Base-by-base conservation (phyloP, 1,139 yeast species). In the Ogataea hybrid region DNA sequence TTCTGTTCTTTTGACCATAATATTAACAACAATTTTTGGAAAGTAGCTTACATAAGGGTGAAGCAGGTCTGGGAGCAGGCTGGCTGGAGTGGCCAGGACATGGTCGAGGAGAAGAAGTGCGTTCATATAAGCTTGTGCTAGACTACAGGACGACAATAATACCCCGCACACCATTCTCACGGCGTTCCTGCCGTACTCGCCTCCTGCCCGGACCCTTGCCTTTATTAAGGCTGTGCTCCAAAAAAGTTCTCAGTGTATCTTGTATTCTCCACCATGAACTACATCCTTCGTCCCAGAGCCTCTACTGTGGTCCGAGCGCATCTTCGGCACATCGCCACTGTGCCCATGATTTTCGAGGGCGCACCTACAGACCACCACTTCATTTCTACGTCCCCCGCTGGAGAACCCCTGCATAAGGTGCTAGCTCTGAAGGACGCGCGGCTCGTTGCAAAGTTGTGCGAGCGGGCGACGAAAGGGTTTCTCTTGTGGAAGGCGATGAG, bases 1-100 rank as follows among this genome's bases (percentile, higher is more conserved):
- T 10, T 62, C 48, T 22, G 48, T 29, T 38, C 38, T 41, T 23
- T 40, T 40, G 7, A 31, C 32, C 42, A 39, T 39, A n/a, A n/a
- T 29, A 25, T 3, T 27, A 34, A 30, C 27, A 30, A 35, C 29
- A 35, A 17, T 35, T 21, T 23, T 18, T 30, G 9, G 7, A 20
- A 20, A 20, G 9, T 20, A 20, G 21, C 21, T 20, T 20, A 20
- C 21, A 20, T 20, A 20, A 20, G 21, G 21, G 9, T 3, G 21
- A 20, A 20, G 8, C 9, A 20, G 3, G 18, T 7, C 9, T 2
- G 21, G 9, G 21, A 20, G 21, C 21, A 20, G 9, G 21, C 21
- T 20, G 21, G 21, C 21, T 7, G 9, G 4, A 3, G 21, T 7
- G 21, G 21, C 4, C 9, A 20, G 9, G 4, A 7, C 21, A 3